Conservation (phyloP, 768 basidiomycete genomes). For the Boletus sp. region DNA sequence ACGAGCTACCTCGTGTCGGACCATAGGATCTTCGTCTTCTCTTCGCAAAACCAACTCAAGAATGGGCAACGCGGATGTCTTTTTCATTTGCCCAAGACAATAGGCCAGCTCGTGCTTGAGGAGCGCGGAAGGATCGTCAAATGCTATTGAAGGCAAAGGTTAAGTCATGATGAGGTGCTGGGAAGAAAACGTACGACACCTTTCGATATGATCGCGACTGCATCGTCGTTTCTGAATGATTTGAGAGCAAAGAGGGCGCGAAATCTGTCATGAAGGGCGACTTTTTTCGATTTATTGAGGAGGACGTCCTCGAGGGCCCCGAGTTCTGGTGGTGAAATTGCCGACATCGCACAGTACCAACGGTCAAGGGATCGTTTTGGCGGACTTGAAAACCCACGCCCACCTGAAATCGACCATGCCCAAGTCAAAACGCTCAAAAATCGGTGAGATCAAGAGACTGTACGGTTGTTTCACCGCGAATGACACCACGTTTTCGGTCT, state of each 20-base stretch:
- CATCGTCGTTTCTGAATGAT: constrained; percentile 72
- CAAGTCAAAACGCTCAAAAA: constrained; percentile 82
- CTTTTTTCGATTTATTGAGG: constrained; percentile 70
- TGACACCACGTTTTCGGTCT: constrained; percentile 14
- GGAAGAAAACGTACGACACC: constrained; percentile 43
- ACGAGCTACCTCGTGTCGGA: constrained; percentile 82
- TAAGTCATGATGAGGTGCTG: background rate
- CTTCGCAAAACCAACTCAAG: constrained; percentile 77
- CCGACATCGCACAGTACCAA: constrained; percentile 28
- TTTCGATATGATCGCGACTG: constrained; percentile 81
- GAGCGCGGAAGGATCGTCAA: constrained; percentile 82
- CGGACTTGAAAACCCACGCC: constrained; percentile 48
- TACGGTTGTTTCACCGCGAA: background rate
- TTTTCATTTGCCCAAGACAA: constrained; percentile 90
- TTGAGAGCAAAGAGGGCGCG: constrained; percentile 92
- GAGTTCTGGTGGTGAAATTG: constrained; percentile 54
- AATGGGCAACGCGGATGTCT: constrained; percentile 66
- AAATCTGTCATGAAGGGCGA: constrained; percentile 84
- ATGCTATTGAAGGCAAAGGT: constrained; percentile 49
- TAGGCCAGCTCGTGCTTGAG: constrained; percentile 98
- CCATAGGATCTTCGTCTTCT: constrained; percentile 84
- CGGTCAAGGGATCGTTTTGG: constrained; percentile 32
- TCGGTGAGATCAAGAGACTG: constrained; percentile 55
- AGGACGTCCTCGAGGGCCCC: constrained; percentile 68
- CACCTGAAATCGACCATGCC: constrained; percentile 56